Conservation (phyloP, 495 filamentous ascomycete species). For the Trichoderma virens region DNA sequence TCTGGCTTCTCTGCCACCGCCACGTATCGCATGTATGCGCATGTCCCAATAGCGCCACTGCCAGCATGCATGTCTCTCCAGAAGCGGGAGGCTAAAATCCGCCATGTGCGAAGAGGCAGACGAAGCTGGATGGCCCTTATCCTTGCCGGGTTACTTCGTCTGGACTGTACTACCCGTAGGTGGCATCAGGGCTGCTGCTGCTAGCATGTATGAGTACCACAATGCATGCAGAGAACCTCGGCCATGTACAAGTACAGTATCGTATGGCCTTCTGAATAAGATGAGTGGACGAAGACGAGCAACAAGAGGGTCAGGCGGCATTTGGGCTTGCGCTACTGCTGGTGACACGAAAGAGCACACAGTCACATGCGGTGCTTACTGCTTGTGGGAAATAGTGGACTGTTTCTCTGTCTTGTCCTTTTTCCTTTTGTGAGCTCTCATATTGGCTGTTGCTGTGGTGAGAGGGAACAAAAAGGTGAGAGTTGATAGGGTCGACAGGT, state of each 20-base stretch:
- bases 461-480: background rate
- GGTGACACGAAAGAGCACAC: conserved; percentile 6
- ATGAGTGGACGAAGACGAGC: background rate
- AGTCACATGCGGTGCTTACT: conserved; percentile 7
- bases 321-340: conserved; percentile 6
- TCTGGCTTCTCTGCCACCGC: conserved; percentile 1
- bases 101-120: too few species aligned
- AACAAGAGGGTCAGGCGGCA: conserved; percentile 8
- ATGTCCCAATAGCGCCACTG: background rate
- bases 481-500: background rate
- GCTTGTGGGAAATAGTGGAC: background rate
- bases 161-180: too few species aligned
- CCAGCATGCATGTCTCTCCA: conserved; percentile 1
- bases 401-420: background rate
- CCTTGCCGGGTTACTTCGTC: too few species aligned
- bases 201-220: background rate
- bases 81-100: background rate
- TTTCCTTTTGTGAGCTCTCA: background rate
- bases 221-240: conserved; percentile 1
- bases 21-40: conserved; percentile 9
- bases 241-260: too few species aligned
- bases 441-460: background rate
- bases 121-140: too few species aligned
- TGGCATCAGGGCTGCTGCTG: too few species aligned
- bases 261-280: too few species aligned